Evolutionary conservation across 2,329 filamentous ascomycete genomes (phyloP).

Genomic region (Ascochyta fabae): DNA sequence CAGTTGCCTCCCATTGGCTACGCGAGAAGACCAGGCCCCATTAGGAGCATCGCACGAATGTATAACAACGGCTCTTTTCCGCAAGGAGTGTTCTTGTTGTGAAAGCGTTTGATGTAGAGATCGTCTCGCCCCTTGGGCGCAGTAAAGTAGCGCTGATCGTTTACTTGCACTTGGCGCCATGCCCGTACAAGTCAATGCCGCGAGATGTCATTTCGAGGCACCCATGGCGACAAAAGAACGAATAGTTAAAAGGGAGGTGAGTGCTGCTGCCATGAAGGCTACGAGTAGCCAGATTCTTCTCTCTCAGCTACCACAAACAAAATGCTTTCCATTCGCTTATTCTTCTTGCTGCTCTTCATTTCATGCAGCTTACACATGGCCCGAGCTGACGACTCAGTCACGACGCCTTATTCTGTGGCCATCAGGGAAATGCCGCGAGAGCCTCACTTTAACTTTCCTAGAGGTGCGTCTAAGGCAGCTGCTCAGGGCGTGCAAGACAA

Average conservation of each 20-base stretch:
- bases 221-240: not conserved
- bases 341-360: not conserved
- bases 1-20: not conserved
- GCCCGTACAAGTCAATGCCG: slow-evolving; percentile 4
- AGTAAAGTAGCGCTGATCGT: not conserved
- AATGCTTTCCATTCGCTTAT: not conserved
- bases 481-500: no score
- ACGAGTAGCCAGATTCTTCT: not conserved
- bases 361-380: not conserved
- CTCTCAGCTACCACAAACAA: not conserved
- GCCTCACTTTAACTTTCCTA: not conserved
- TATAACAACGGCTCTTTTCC: not conserved
- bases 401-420: no score
- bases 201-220: slow-evolving; percentile 1
- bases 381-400: not conserved
- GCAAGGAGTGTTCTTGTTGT: not conserved
- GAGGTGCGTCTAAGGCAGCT: not conserved
- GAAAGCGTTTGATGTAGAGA: no score
- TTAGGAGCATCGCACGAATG: slow-evolving; percentile 4
- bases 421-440: not conserved
- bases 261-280: not conserved
- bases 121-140: not conserved
- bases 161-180: not conserved
- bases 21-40: not conserved
- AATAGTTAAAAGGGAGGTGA: not conserved